Conservation (phyloP, 2,329 filamentous ascomycete species). For the Ceratocystis huliohia region DNA sequence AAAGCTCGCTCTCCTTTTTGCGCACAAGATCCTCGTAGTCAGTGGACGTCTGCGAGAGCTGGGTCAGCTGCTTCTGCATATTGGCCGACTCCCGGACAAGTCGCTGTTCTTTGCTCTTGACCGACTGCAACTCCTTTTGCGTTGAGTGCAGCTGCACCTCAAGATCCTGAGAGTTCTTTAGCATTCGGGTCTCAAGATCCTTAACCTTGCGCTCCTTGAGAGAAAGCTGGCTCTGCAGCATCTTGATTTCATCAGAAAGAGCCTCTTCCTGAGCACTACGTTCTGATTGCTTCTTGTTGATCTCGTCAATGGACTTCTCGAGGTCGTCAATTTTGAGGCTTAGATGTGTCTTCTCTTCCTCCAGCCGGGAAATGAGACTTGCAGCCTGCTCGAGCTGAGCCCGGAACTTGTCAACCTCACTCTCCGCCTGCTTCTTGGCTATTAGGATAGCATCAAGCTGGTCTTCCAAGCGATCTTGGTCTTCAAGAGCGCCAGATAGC, state of each 20-base stretch:
- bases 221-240: slow-evolving; percentile 79
- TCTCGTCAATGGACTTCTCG: slow-evolving; percentile 56
- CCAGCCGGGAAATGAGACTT: slow-evolving; percentile 69
- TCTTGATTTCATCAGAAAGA: slow-evolving; percentile 71
- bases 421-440: slow-evolving; percentile 78
- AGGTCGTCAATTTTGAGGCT: slow-evolving; percentile 54
- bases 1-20: slow-evolving; percentile 85
- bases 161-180: slow-evolving; percentile 77
- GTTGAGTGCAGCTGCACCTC: slow-evolving; percentile 70
- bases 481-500: slow-evolving; percentile 77
- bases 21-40: slow-evolving; percentile 90
- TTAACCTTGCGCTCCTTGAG: slow-evolving; percentile 82
- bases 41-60: slow-evolving; percentile 81
- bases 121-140: slow-evolving; percentile 65
- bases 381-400: slow-evolving; percentile 85
- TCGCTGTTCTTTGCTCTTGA: slow-evolving; percentile 62
- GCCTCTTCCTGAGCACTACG: slow-evolving; percentile 63
- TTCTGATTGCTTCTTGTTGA: slow-evolving; percentile 58
- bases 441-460: slow-evolving; percentile 80
- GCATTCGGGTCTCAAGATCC: slow-evolving; percentile 71
- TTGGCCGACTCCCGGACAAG: slow-evolving; percentile 68
- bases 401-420: slow-evolving; percentile 66
- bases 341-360: slow-evolving; percentile 72
- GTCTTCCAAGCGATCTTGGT: slow-evolving; percentile 87
- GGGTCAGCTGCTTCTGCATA: slow-evolving; percentile 70